phyloP scores from a whole-genome alignment of 2,329 filamentous ascomycete species.

The Emmonsiellopsis sp. region DNA sequence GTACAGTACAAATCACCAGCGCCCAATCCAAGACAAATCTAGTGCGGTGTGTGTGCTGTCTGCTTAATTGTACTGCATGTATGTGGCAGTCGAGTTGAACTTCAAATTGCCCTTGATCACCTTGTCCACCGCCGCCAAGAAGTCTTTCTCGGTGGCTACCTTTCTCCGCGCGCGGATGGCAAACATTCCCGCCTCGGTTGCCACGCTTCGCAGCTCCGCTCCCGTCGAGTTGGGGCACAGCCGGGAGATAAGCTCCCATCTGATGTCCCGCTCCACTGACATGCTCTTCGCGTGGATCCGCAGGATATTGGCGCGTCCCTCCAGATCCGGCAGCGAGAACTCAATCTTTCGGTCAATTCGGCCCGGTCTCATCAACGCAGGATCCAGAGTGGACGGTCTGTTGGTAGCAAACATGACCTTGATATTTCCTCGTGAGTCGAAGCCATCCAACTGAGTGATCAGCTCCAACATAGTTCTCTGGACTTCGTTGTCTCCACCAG shows the following conservation, averaged over 20 bases:
- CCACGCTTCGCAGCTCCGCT: constrained; percentile 90
- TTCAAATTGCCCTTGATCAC: constrained; percentile 99
- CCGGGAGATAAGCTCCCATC: constrained; percentile 96
- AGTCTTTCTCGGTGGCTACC: constrained; percentile 98
- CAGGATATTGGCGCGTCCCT: constrained; percentile 93
- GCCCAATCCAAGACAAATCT: background rate
- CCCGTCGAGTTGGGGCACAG: constrained; percentile 96
- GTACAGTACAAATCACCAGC: background rate
- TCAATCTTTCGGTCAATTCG: constrained; percentile 99
- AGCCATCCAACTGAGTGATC: constrained; percentile 93
- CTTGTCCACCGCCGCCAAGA: constrained; percentile 95
- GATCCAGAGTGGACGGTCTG: constrained; percentile 87
- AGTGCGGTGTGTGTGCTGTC: background rate
- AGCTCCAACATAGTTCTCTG: constrained; percentile 97
- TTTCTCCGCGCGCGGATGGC: constrained; percentile 90
- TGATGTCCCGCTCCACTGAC: constrained; percentile 96
- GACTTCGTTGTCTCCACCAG: constrained; percentile 94
- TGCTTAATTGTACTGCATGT: constrained; percentile 95
- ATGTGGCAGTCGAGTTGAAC: constrained; percentile 97
- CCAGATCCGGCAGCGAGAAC: constrained; percentile 92
- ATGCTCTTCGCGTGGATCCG: constrained; percentile 99
- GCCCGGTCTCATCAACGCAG: constrained; percentile 92
- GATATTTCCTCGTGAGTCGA: constrained; percentile 94
- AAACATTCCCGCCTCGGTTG: constrained; percentile 97
- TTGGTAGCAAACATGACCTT: constrained; percentile 99